Evolutionary conservation across 371 early-diverging fungal species (phyloP), one percentile per base, ranked within the genome.

Genomic region (Mucor mucedo): DNA sequence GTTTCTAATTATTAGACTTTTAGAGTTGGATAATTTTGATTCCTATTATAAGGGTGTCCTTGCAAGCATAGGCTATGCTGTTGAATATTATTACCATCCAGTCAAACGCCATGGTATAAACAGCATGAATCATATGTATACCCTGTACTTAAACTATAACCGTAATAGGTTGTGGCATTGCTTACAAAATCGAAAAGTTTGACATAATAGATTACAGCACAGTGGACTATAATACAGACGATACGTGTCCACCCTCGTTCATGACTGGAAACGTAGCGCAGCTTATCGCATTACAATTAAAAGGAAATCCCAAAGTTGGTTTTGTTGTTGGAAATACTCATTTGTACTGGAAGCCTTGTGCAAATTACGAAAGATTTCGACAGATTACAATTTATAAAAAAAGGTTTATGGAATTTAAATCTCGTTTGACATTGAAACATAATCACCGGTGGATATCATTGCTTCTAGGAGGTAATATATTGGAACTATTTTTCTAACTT

Each of bases 311-410:
- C 16, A 48, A 53, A 39, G 33, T 61, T 41, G 78, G 77, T 1
- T 41, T 81, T 39, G 60, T 76, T 10, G 56, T 78, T 10, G 77
- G 74, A 4, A 77, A 72, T 16, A 76, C 69, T 3, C 85, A 87
- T 69, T 40, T 87, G 49, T 87, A 83, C 60, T 87, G 87, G 87
- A 75, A 82, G 41, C 87, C 87, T 1, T 71, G 72, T 39, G 78
- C 84, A 2, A 78, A 71, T n/a, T 87, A 87, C 60, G 87, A 87
- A 59, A 68, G 84, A 3, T 64, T 79, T 13, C 73, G 87, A 49
- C 87, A 87, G 55, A 71, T 77, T 0, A 61, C 71, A 2, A 76
- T 84, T 14, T 79, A 69, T 50, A 39, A 58, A 2, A 65, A 68
- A 5, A 49, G 64, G 2, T 38, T 77, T 8, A 28, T 61, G 5